Conservation (phyloP, 2,329 filamentous ascomycete species). For the Botryosphaeria dothidea region DNA sequence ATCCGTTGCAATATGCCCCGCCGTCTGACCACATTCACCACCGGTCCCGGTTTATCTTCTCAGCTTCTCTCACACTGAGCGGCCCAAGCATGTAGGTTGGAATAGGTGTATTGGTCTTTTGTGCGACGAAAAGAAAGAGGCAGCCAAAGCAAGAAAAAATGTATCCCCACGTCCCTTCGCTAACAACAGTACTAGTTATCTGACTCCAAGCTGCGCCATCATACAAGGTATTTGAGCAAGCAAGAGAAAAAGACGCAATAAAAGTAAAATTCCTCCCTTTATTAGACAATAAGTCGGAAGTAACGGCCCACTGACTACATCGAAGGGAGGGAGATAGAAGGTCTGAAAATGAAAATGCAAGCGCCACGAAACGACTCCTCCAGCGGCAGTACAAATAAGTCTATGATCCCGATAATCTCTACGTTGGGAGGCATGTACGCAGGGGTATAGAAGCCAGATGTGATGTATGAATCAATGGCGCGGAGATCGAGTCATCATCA, state of each 20-base stretch:
- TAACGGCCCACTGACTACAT: constrained; percentile 4
- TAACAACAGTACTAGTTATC: constrained; percentile 3
- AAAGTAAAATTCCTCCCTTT: constrained; percentile 4
- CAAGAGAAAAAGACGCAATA: constrained; percentile 9
- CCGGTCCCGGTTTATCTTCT: no score
- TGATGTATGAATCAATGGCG: background rate
- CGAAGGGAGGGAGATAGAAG: background rate
- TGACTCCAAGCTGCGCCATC: constrained; percentile 15
- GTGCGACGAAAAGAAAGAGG: background rate
- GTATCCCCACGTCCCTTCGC: background rate
- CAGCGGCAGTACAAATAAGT: background rate
- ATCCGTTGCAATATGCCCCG: no score
- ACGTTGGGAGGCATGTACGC: background rate
- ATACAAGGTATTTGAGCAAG: constrained; percentile 14
- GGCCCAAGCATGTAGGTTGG: no score
- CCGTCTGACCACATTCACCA: no score
- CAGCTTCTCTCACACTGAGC: no score
- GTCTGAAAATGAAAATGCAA: background rate
- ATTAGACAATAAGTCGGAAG: constrained; percentile 10
- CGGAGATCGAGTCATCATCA: constrained; percentile 5
- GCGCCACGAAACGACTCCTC: background rate
- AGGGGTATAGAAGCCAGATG: constrained; percentile 3
- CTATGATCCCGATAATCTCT: constrained; percentile 8
- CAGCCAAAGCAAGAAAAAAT: background rate
- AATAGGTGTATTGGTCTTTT: background rate